Evolutionary conservation across 306 rosid species (phyloP).

Genomic region (Ormosia semicastrata): DNA sequence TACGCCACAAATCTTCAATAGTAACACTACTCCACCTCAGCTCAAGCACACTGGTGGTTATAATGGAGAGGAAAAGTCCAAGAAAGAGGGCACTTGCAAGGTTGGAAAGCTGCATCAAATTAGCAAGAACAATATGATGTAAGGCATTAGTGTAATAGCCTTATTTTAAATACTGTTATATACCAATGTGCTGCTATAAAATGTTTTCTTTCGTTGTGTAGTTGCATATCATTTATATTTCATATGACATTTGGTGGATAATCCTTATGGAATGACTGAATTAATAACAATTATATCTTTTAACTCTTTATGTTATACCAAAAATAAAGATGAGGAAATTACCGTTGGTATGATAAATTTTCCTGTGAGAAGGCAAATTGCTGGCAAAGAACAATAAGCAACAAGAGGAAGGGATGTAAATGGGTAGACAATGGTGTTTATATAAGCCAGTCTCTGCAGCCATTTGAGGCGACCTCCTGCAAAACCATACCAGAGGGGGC

Average conservation of each 20-base stretch:
- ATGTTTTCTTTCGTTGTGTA: neutral
- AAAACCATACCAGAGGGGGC: conserved; percentile 97
- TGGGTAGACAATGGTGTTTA: conserved; percentile 97
- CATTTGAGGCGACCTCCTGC: conserved; percentile 92
- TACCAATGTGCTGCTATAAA: neutral
- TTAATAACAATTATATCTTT: neutral
- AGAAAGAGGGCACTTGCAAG: conserved; percentile 87
- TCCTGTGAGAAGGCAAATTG: conserved; percentile 94
- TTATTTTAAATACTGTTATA: neutral
- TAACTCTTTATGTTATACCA: neutral
- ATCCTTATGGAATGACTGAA: neutral
- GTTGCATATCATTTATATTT: neutral
- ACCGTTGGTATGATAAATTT: conserved; percentile 98
- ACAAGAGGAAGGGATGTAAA: conserved; percentile 93
- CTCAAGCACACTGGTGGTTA: conserved; percentile 77
- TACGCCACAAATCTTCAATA: conserved; percentile 84
- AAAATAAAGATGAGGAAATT: conserved; percentile 30
- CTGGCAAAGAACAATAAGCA: conserved; percentile 89
- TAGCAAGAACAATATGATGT: neutral
- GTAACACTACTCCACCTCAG: conserved; percentile 94
- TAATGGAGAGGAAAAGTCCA: conserved; percentile 91
- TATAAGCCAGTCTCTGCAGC: conserved; percentile 89
- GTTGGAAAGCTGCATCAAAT: conserved; percentile 79
- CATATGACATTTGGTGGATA: neutral
- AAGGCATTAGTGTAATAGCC: neutral